A percentile compares a stretch with the other conserved stretches of the same genome.
These are phyloP conservation scores for Coffea eugenioides DNA, from an alignment of 257 asterid genomes.

Conservation along the genomic window DNA sequence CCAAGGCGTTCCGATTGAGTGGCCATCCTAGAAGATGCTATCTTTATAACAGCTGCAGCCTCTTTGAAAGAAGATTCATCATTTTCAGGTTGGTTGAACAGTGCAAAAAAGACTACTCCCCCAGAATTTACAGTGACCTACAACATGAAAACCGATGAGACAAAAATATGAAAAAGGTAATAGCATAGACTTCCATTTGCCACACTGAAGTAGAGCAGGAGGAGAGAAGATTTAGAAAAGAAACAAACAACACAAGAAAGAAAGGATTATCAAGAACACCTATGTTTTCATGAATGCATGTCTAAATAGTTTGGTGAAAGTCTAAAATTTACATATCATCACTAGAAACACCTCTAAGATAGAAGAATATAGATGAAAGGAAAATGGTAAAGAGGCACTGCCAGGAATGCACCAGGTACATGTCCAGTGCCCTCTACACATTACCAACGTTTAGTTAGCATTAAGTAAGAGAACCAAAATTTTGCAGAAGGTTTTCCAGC, in stretches of 20 bases:
- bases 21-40: slow-evolving; percentile 98
- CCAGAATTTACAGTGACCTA: slow-evolving; percentile 99
- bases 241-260: not conserved
- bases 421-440: slow-evolving; percentile 1
- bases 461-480: too few species aligned
- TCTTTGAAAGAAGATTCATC: slow-evolving; percentile 72
- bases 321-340: not conserved
- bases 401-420: not conserved
- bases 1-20: slow-evolving; percentile 99
- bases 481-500: not conserved
- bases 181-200: not conserved
- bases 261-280: not conserved
- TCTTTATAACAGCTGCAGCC: slow-evolving; percentile 95
- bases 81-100: slow-evolving; percentile 70
- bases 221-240: not conserved
- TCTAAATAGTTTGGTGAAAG: not conserved
- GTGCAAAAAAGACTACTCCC: slow-evolving; percentile 93
- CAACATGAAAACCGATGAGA: slow-evolving; percentile 21
- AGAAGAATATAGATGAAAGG: not conserved
- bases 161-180: slow-evolving; percentile 25
- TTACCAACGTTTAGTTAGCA: not conserved
- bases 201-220: not conserved
- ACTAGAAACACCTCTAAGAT: not conserved
- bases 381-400: not conserved
- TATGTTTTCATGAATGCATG: not conserved